phyloP scores from a whole-genome alignment of 345 rosid genomes.

The Aquilaria sinensis region DNA sequence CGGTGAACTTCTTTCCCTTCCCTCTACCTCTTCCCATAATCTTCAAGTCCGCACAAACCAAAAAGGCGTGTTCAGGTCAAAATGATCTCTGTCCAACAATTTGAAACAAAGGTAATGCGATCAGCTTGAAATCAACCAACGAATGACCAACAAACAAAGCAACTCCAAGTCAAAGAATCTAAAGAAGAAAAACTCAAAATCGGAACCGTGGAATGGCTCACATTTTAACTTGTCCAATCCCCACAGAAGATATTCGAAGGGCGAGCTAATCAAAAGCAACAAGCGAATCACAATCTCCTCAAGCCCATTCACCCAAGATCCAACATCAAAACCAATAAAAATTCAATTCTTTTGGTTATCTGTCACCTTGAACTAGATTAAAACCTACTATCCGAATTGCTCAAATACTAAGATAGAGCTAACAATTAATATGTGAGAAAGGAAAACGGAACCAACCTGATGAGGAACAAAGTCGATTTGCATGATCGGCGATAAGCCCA shows the following conservation, averaged over 20 bases:
- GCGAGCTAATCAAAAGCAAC: too few species aligned
- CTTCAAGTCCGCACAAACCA: constrained; percentile 10
- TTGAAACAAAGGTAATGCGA: background rate
- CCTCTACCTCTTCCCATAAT: constrained; percentile 79
- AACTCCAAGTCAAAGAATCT: too few species aligned
- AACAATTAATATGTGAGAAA: too few species aligned
- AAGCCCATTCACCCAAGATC: constrained; percentile 17
- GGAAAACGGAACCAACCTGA: too few species aligned
- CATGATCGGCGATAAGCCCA: too few species aligned
- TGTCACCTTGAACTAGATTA: too few species aligned
- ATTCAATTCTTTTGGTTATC: too few species aligned
- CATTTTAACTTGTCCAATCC: background rate
- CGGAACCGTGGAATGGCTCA: background rate
- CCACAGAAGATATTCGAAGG: too few species aligned
- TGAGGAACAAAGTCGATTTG: too few species aligned
- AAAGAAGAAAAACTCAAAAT: too few species aligned
- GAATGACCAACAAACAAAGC: background rate
- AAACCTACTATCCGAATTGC: too few species aligned
- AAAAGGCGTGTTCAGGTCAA: constrained; percentile 21
- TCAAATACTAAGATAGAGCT: too few species aligned
- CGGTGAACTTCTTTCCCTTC: constrained; percentile 49
- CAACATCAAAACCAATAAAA: background rate
- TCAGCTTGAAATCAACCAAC: background rate
- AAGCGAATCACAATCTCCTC: background rate
- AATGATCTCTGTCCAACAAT: constrained; percentile 21